Base-by-base conservation (phyloP, 129 eudicot genomes). In the Chrysanthemum seticuspe region DNA sequence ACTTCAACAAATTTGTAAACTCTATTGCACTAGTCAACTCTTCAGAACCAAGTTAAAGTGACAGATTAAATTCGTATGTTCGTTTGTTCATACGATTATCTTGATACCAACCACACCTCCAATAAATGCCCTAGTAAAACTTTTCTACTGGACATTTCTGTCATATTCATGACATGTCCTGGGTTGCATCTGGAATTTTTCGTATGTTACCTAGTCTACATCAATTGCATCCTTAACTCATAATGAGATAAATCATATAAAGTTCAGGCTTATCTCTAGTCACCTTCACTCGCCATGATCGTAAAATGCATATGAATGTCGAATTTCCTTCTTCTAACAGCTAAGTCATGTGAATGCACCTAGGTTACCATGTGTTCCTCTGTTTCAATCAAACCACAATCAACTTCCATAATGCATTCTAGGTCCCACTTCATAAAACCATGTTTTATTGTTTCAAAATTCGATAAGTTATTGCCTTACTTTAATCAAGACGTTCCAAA, bases 341-440 rank as follows among this genome's bases (percentile, higher is more conserved):
- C 59, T 67, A 14, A 67, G 47, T 10, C 47, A 40, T 40, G 47
- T 2, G 10, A 40, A 40, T 40, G 47, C 47, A 40, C 10, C 51
- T 45, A 67, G 48, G 73, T 25, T 52, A 49, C 60, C 45, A 68
- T 68, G 47, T 25, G 48, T 50, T 68, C 6, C 60, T 14, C 7
- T 29, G 44, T 23, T 48, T 21, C 11, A 5, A 68, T 23, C 58
- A 19, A 67, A 19, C 21, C 2, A 2, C 68, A 63, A 65, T 29
- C 45, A 67, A 67, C 62, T 29, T n/a, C 54, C 54, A 65, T 65
- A 16, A 36, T 19, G 50, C 54, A 6, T 65, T 65, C 53, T 65
- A 65, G 54, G 11, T 15, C 16, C 29, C 51, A 50, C 73, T 51
- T 15, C 6, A 68, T 11, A 50, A n/a, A 47, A 68, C 5, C 58